Conservation (phyloP, 1,284 basidiomycete genomes). For the Malassezia arunalokei region DNA sequence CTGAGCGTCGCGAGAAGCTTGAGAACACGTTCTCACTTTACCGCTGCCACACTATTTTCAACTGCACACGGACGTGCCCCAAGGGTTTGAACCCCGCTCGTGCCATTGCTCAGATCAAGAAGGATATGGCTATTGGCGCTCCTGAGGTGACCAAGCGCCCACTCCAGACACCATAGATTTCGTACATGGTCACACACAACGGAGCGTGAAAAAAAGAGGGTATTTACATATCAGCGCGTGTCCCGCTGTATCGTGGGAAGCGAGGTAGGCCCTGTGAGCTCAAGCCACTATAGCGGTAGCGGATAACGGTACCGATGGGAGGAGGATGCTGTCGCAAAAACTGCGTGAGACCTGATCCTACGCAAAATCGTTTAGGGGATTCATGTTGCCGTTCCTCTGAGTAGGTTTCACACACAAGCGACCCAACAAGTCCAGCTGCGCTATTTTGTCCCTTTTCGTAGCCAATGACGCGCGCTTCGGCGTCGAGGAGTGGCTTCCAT, state of each 20-base stretch:
- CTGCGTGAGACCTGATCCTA: slow-evolving; percentile 38
- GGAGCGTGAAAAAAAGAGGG: background rate
- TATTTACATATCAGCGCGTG: slow-evolving; percentile 2
- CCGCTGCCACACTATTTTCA: slow-evolving; percentile 71
- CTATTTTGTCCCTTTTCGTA: slow-evolving; percentile 52
- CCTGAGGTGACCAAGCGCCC: slow-evolving; percentile 31
- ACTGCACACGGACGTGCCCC: slow-evolving; percentile 85
- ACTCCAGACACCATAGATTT: slow-evolving; percentile 42
- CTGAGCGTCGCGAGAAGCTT: slow-evolving; percentile 75
- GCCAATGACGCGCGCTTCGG: slow-evolving; percentile 56
- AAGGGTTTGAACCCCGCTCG: slow-evolving; percentile 68
- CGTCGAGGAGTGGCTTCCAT: slow-evolving; percentile 60
- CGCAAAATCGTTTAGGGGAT: slow-evolving; percentile 49
- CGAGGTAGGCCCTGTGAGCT: slow-evolving; percentile 9
- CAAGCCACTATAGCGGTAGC: slow-evolving; percentile 20
- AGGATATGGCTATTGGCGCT: slow-evolving; percentile 41
- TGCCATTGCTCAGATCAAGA: slow-evolving; percentile 45
- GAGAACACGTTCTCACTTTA: slow-evolving; percentile 92
- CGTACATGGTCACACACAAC: background rate
- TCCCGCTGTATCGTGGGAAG: slow-evolving; percentile 10
- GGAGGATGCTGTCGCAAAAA: slow-evolving; percentile 27
- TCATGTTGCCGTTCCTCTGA: slow-evolving; percentile 45
- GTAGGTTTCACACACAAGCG: slow-evolving; percentile 10
- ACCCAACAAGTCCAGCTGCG: slow-evolving; percentile 4
- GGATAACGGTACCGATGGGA: slow-evolving; percentile 55